Evolutionary conservation across 1,284 basidiomycete species (phyloP).

Genomic region (Volvariella volvacea): DNA sequence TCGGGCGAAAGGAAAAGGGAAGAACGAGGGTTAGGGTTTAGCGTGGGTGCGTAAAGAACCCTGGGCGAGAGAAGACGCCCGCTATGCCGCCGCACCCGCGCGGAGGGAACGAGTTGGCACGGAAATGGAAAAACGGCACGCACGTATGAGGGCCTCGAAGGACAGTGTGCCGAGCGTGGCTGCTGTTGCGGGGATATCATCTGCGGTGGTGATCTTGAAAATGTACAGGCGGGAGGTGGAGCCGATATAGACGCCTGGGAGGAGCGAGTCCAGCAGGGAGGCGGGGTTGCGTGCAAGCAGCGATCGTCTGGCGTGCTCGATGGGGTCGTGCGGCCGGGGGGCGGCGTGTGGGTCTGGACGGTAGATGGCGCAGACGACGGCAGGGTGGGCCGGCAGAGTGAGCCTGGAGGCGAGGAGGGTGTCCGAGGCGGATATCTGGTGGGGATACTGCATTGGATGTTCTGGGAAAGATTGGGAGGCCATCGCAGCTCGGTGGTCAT

Average conservation of each 20-base stretch:
- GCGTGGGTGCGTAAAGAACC: background rate
- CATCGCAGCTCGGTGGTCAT: conserved; percentile 6
- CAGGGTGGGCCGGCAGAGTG: conserved; percentile 22
- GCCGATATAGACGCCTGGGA: conserved; percentile 42
- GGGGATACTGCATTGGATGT: conserved; percentile 10
- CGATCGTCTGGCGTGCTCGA: conserved; percentile 51
- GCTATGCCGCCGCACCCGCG: background rate
- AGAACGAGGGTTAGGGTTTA: conserved; percentile 11
- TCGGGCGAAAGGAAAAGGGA: conserved; percentile 10
- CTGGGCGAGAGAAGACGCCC: background rate
- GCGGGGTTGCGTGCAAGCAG: conserved; percentile 33
- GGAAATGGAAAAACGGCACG: conserved; percentile 19
- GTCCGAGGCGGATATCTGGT: conserved; percentile 18
- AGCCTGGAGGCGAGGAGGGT: conserved; percentile 25
- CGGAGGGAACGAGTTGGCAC: conserved; percentile 5
- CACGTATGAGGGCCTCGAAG: conserved; percentile 49
- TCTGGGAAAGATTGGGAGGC: conserved; percentile 12
- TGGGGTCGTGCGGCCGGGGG: conserved; percentile 27
- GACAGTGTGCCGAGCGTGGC: conserved; percentile 21
- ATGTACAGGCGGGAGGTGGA: conserved; percentile 41
- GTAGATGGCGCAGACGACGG: conserved; percentile 42
- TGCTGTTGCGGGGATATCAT: conserved; percentile 16
- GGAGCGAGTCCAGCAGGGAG: conserved; percentile 38
- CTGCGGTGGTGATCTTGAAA: conserved; percentile 42
- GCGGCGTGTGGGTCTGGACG: conserved; percentile 21